Base-by-base conservation (phyloP, 2,329 filamentous ascomycete genomes). In the Cercospora zeina region DNA sequence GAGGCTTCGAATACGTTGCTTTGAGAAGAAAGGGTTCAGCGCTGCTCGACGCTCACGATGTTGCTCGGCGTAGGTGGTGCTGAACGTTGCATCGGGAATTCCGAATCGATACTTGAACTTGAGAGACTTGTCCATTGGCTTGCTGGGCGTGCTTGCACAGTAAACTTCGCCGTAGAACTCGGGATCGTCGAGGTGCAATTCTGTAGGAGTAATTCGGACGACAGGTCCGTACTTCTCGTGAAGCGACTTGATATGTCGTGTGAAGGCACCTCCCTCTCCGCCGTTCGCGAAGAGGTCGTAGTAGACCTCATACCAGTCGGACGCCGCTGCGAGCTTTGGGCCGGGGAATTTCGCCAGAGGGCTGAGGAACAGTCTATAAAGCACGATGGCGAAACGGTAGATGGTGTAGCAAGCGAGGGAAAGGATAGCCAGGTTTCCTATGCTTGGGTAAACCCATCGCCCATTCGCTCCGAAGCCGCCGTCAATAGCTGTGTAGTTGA, bases 341-440 rank as follows among this genome's bases (percentile, higher is more conserved):
- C 74, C 74, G 6, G 73, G 74, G 51, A 74, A 69, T 21, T 69
- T 68, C 21, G 71, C 65, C 10, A 76, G 62, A 30, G 73, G 74
- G 59, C 71, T 69, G 27, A 74, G 67, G 62, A 64, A 72, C 2
- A 76, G 59, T 37, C 73, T 66, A 54, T 71, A 72, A 33, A 61
- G 27, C 16, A 59, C 54, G 36, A 61, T 4, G 4, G 10, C 34
- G 9, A 37, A 14, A 37, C 10, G 14, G 13, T 37, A 37, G 34
- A 37, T 37, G 13, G 34, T 37, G 34, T 37, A 37, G 14, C 34
- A 37, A 37, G 10, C 13, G 13, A 37, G 10, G 34, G 10, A 13
- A 4, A 37, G 10, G 34, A 11, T 11, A 37, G 34, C 34, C 34
- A 37, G 14, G 13, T 37, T 37, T 11, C 34, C 13, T 14, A 37